Base-by-base conservation (phyloP, 2,329 filamentous ascomycete genomes). In the Diaporthe vexans region DNA sequence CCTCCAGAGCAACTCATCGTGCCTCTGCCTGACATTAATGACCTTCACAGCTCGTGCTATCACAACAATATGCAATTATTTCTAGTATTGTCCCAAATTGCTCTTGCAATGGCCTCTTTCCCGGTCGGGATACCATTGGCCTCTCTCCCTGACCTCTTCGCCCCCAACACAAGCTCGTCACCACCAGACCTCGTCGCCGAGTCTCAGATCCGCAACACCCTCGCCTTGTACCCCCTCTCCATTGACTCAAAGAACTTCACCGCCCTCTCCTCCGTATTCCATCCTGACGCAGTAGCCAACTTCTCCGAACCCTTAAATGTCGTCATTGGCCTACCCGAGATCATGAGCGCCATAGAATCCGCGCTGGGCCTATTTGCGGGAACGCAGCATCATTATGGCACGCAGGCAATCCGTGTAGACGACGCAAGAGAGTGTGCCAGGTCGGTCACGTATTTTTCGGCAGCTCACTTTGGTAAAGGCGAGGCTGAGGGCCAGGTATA, bases 171-270 rank as follows among this genome's bases (percentile, higher is more conserved):
- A 17, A 29, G 33, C 17, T 17, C 43, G 40, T 63, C 26, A 63
- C 2, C 40, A n/a, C 9, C 17, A 21, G 59, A 48, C 40, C 59
- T 13, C 26, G 29, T 63, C 17, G 24, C 26, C n/a, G 40, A 63
- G 19, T 33, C 59, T 17, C 59, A 63, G 26, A 63, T 63, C 26
- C 59, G 59, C 59, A 48, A 48, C 24, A 63, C 59, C 4, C 59
- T 63, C 21, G 40, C 59, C 24, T 48, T 40, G 9, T 63, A 63
- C 24, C 26, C 40, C 6, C 21, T 48, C 15, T 29, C 59, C 5
- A 63, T 63, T 40, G 59, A 63, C 40, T 63, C 40, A 17, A 46
- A 33, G 24, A 63, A 63, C 19, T 63, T 63, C 40, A 63, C 40
- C 17, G 59, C 40, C 40, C 59, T 63, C 9, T 46, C 40, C 24